Evolutionary conservation across 148 eudicot species (phyloP), one percentile per base, ranked within the genome.

Genomic region (Gaultheria prostrata): DNA sequence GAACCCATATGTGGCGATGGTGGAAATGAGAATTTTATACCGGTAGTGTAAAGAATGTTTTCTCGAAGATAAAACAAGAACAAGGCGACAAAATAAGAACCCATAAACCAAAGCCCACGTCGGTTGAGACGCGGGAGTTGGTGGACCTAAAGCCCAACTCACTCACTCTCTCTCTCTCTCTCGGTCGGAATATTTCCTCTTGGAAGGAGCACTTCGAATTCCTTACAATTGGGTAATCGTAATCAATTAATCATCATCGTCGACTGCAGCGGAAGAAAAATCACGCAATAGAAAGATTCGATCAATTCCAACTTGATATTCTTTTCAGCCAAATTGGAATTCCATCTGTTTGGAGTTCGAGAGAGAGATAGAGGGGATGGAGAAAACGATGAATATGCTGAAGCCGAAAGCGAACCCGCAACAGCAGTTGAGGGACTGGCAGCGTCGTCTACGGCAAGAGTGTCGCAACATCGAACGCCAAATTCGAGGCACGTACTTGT

Each of bases 391-490:
- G 92, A 93, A 86, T 75, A 76, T 95, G 33, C 84, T 95, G 89
- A 91, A 85, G 54, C 93, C 94, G 35, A 95, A 95, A 79, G 88
- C 94, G 12, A 91, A 94, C 69, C 97, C 98, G 21, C 96, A 95
- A 85, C 91, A 93, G 63, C 82, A 88, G 15, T 80, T 95, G 80
- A 89, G 97, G 85, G 98, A 95, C 86, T 95, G 98, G 98, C 98
- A 95, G 86, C 89, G 98, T 67, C 91, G 92, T 59, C 95, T 95
- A 77, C 96, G 98, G 21, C 97, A 94, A 88, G 98, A 95, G 86
- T 84, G 89, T 79, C 98, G 96, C 78, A 94, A 94, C 87, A 93
- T 93, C 80, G 98, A 95, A 48, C 99, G 99, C 77, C 99, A 97
- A 86, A 90, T 95, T 79, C 88, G 97, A 90, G 98, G 99, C 87